A percentile compares a stretch with the other conserved stretches of the same genome.
phyloP scores from a whole-genome alignment of 1,139 yeast species.

The Maudiozyma humilis region DNA sequence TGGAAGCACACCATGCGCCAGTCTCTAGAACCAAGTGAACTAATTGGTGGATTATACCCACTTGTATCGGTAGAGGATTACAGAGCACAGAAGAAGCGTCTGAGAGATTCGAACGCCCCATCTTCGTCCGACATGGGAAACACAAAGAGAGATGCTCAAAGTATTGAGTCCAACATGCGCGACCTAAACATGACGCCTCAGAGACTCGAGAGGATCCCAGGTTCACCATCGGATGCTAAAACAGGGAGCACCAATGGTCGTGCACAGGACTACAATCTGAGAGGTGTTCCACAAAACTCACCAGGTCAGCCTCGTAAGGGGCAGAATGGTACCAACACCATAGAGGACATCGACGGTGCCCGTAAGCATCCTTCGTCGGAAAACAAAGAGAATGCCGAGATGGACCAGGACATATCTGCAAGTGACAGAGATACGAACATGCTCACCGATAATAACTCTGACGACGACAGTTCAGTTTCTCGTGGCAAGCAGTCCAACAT shows the following conservation, averaged over 20 bases:
- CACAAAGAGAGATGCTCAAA: constrained; percentile 16
- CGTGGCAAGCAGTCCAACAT: constrained; percentile 7
- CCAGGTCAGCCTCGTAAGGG: constrained; percentile 96
- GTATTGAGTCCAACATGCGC: constrained; percentile 8
- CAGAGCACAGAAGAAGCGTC: constrained; percentile 38
- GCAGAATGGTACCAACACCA: constrained; percentile 33
- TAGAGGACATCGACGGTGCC: constrained; percentile 24
- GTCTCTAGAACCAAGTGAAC: constrained; percentile 49
- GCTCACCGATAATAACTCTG: constrained; percentile 20
- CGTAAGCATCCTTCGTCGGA: not conserved
- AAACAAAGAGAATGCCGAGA: constrained; percentile 5
- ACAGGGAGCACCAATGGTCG: constrained; percentile 42
- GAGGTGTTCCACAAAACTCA: constrained; percentile 73
- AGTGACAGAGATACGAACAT: constrained; percentile 6
- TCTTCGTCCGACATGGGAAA: not conserved
- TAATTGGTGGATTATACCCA: constrained; percentile 71
- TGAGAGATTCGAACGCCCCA: constrained; percentile 13
- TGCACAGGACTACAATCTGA: constrained; percentile 33
- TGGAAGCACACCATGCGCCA: constrained; percentile 91
- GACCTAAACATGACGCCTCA: constrained; percentile 28
- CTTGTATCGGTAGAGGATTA: constrained; percentile 49
- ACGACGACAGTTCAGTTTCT: constrained; percentile 12
- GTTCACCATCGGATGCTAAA: not conserved
- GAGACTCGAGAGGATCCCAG: constrained; percentile 8
- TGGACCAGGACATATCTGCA: constrained; percentile 4